phyloP scores from a whole-genome alignment of 2,329 filamentous ascomycete species.

The Ascochyta koolunga region DNA sequence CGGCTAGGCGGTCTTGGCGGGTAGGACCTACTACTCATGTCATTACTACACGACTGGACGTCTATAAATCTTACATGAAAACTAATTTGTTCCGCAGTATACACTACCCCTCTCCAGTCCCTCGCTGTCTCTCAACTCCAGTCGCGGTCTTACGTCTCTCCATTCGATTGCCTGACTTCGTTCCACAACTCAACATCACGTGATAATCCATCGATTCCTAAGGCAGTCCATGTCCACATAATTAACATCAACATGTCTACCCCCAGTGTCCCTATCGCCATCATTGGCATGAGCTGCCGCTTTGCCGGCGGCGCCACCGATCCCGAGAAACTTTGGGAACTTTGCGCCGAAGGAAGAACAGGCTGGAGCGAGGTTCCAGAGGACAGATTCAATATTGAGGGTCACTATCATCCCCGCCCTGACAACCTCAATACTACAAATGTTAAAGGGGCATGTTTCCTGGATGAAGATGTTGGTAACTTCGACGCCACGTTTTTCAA shows the following conservation, averaged over 20 bases:
- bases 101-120: too few species aligned
- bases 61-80: too few species aligned
- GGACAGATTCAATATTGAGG: constrained; percentile 25
- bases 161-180: not conserved
- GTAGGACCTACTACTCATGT: too few species aligned
- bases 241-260: not conserved
- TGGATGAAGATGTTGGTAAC: constrained; percentile 14
- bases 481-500: constrained; percentile 45
- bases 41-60: too few species aligned
- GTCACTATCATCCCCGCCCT: constrained; percentile 18
- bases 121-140: not conserved
- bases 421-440: too few species aligned
- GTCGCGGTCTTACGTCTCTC: not conserved
- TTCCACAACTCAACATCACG: not conserved
- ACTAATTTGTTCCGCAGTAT: too few species aligned
- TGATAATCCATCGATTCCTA: not conserved
- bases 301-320: constrained; percentile 32
- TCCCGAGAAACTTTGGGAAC: constrained; percentile 43
- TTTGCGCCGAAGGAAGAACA: constrained; percentile 38
- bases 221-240: not conserved
- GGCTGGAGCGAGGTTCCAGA: constrained; percentile 38
- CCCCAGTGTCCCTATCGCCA: constrained; percentile 24
- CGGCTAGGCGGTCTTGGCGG: too few species aligned
- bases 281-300: constrained; percentile 46
- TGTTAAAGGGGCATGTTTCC: not conserved